phyloP scores from a whole-genome alignment of 1,284 basidiomycete species.

The Tilletia indica region DNA sequence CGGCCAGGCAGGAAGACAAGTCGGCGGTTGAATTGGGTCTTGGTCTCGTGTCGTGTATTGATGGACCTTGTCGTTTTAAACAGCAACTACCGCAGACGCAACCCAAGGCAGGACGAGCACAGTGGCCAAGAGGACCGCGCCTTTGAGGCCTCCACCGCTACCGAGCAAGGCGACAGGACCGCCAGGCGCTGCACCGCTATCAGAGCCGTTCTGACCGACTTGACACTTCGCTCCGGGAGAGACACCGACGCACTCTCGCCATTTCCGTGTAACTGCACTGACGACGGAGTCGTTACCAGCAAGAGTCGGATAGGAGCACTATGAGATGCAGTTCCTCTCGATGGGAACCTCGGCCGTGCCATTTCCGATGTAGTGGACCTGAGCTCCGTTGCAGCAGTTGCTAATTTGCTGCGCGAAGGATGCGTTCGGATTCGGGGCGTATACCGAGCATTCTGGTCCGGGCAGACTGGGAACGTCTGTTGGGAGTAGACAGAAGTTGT shows the following conservation, averaged over 20 bases:
- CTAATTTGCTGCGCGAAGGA: background rate
- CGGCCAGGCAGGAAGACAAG: too few species aligned
- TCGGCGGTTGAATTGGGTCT: too few species aligned
- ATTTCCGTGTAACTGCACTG: background rate
- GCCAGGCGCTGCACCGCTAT: too few species aligned
- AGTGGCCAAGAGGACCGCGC: too few species aligned
- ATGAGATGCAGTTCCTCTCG: constrained; percentile 2
- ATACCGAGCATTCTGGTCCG: background rate
- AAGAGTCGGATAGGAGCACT: background rate
- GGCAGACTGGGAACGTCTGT: background rate
- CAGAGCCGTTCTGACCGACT: background rate
- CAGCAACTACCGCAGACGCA: too few species aligned
- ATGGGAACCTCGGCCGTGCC: background rate
- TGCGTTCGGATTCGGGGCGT: background rate
- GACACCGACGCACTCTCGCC: background rate
- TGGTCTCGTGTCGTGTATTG: too few species aligned
- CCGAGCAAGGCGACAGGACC: too few species aligned
- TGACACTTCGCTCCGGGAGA: background rate
- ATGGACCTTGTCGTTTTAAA: too few species aligned
- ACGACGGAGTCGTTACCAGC: background rate
- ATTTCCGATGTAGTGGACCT: constrained; percentile 8
- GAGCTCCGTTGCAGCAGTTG: constrained; percentile 9
- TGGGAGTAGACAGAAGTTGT: background rate
- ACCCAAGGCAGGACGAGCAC: too few species aligned
- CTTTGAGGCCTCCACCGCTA: too few species aligned